phyloP scores from a whole-genome alignment of 371 early-diverging fungal species.

The Rhizomucor miehei region DNA sequence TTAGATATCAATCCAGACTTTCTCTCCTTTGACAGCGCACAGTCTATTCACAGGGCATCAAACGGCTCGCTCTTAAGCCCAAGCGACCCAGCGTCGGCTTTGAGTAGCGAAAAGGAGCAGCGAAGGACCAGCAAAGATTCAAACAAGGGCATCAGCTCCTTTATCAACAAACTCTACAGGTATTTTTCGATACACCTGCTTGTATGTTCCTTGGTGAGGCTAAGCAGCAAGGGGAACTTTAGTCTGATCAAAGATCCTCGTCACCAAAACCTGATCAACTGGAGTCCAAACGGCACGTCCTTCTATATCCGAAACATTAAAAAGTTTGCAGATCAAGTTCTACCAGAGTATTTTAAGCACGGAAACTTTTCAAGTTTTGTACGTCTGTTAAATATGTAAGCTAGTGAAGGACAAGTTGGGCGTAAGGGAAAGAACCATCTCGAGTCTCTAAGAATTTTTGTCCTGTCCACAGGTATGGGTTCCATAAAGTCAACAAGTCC shows the following conservation, averaged over 20 bases:
- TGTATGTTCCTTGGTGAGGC: too few species aligned
- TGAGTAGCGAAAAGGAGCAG: too few species aligned
- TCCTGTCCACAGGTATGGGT: slow-evolving; percentile 54
- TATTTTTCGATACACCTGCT: background rate
- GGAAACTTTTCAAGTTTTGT: slow-evolving; percentile 79
- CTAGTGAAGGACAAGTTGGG: too few species aligned
- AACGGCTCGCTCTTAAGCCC: too few species aligned
- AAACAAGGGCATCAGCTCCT: slow-evolving; percentile 18
- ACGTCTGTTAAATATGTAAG: slow-evolving; percentile 83
- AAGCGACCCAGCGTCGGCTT: too few species aligned
- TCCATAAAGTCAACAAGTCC: slow-evolving; percentile 64
- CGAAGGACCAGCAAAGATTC: background rate
- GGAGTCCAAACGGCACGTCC: slow-evolving; percentile 79
- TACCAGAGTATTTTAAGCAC: slow-evolving; percentile 81
- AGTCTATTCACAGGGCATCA: too few species aligned
- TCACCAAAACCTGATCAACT: slow-evolving; percentile 74
- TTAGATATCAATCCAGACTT: too few species aligned
- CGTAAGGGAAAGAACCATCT: background rate
- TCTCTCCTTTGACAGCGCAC: too few species aligned
- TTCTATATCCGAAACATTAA: slow-evolving; percentile 86
- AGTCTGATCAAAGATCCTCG: slow-evolving; percentile 76
- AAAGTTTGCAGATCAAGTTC: slow-evolving; percentile 77
- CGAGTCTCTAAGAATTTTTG: background rate
- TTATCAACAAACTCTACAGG: slow-evolving; percentile 28
- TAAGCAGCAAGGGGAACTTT: too few species aligned